Base-by-base conservation (phyloP, 164 flowering plant species). In the Dillenia turbinata region DNA sequence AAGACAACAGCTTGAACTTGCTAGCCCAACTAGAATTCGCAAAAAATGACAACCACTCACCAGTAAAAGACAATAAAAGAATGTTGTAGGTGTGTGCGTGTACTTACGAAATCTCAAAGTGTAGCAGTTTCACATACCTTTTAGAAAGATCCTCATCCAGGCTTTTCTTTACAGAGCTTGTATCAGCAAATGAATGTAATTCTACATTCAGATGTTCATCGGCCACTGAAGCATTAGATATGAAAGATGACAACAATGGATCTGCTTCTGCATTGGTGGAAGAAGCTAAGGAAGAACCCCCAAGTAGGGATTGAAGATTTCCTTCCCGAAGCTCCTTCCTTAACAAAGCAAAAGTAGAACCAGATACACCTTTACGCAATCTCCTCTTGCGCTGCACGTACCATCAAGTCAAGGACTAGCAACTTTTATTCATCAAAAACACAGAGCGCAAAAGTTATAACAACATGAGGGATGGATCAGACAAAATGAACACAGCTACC, bases 371-470 rank as follows among this genome's bases (percentile, higher is more conserved):
- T 85, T 81, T 89, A 49, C 83, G 83, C 5, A 76, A 75, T 76
- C 84, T 92, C 71, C 90, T 86, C 76, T 85, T 85, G 56, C 88
- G 93, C 75, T 88, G 98, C 84, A 88, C 70, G 95, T 92, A 76
- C 71, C 11, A 33, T 55, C 56, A 58, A 46, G 83, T 92, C 71
- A 92, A 89, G 95, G 83, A 89, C 56, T 48, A 4, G 40, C 40
- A 33, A 33, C 40, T 33, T 33, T 33, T 33, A 33, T 33, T 33
- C 40, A 33, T 33, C 40, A 33, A 7, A 33, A 6, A 33, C 40
- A 33, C 40, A 33, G 5, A 33, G 6, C 0, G 7, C 5, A 5
- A 33, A 33, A 33, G 40, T 33, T 33, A 33, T 33, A 33, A 33
- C 40, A 5, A 33, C 40, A 33, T 33, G 40, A 33, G 40, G 7